Percentiles rank a stretch among this genome's conserved stretches.
phyloP scores from a whole-genome alignment of 495 filamentous ascomycete species.

The Aspergillus hancockii region DNA sequence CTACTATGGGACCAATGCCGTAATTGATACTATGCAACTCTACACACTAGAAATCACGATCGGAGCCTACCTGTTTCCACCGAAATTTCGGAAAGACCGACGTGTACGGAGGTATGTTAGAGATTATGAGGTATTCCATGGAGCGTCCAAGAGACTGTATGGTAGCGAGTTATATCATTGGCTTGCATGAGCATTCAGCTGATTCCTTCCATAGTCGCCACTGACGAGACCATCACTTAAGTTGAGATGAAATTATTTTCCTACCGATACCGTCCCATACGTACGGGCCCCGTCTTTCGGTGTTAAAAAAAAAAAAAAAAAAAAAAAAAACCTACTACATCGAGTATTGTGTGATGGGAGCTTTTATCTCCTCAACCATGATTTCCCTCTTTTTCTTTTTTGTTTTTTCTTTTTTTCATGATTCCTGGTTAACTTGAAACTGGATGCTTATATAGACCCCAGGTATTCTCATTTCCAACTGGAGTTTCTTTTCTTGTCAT shows the following conservation, averaged over 20 bases:
- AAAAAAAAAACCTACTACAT: background rate
- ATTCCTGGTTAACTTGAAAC: background rate
- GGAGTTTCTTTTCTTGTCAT: background rate
- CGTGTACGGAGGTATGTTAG: too few species aligned
- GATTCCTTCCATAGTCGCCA: background rate
- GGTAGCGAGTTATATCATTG: background rate
- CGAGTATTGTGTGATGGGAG: background rate
- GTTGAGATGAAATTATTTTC: background rate
- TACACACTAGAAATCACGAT: background rate
- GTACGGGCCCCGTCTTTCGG: background rate
- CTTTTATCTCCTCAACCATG: constrained; percentile 1
- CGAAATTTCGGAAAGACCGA: background rate
- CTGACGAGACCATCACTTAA: background rate
- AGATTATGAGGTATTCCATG: too few species aligned
- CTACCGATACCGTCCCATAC: background rate
- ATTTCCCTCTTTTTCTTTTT: background rate
- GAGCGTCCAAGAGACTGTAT: background rate
- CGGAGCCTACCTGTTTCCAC: background rate
- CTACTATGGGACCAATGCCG: background rate
- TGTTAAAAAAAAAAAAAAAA: constrained; percentile 4
- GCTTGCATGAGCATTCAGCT: background rate
- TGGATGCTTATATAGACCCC: constrained; percentile 3
- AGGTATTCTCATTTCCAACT: constrained; percentile 6
- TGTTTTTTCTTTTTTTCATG: constrained; percentile 1
- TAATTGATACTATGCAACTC: too few species aligned